These are phyloP conservation scores for Avena atlantica DNA, from an alignment of 176 grass and related monocot species.

Conservation along the genomic window DNA sequence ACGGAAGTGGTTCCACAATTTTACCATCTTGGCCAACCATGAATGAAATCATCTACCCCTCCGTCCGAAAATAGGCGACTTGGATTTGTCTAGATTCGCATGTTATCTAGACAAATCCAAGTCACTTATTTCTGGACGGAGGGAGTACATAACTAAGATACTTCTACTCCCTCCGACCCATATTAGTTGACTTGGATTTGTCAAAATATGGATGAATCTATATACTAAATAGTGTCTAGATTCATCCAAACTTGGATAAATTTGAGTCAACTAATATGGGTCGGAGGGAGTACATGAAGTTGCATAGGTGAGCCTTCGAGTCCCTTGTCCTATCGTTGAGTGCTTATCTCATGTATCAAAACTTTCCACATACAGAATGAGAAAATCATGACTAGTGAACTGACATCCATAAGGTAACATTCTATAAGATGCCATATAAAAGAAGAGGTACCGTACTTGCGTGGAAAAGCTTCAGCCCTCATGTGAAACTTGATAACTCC, in stretches of 20 bases:
- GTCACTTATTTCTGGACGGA: no score
- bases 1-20: not conserved
- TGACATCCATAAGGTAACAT: conserved; percentile 16
- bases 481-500: conserved; percentile 24
- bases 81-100: no score
- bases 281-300: not conserved
- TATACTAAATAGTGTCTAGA: no score
- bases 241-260: no score
- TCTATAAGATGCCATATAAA: conserved; percentile 28
- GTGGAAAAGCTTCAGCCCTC: conserved; percentile 3
- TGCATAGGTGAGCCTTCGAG: not conserved
- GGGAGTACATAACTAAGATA: not conserved
- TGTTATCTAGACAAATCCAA: no score
- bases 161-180: no score
- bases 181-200: no score
- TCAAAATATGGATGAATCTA: no score
- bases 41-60: not conserved
- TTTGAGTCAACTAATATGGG: no score
- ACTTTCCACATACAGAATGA: conserved; percentile 16
- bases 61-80: no score
- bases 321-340: not conserved
- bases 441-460: conserved; percentile 32
- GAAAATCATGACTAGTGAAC: conserved; percentile 16
- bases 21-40: conserved; percentile 23
- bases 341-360: not conserved